Conservation (phyloP, 2,329 filamentous ascomycete genomes). For the Colletotrichum caudatum region DNA sequence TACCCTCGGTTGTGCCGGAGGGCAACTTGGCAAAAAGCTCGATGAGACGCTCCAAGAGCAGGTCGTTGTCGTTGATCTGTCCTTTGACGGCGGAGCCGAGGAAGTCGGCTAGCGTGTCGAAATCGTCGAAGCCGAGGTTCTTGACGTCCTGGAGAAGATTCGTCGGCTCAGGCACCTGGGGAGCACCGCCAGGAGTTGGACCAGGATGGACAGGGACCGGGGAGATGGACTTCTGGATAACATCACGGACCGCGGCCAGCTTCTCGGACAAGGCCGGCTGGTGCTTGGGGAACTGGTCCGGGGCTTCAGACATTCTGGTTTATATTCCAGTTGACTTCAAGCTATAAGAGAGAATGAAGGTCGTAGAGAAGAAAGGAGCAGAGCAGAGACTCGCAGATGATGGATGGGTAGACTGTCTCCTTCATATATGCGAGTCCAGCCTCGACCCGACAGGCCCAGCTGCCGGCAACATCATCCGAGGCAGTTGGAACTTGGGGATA, state of each 20-base stretch:
- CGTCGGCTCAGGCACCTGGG: conserved; percentile 23
- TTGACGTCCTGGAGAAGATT: conserved; percentile 41
- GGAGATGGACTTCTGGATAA: conserved; percentile 31
- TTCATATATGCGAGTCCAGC: conserved; percentile 19
- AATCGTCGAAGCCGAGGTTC: conserved; percentile 42
- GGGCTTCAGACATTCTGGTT: conserved; percentile 27
- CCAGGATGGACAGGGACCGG: conserved; percentile 21
- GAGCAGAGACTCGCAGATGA: background rate
- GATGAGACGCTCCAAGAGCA: conserved; percentile 42
- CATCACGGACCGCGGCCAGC: conserved; percentile 30
- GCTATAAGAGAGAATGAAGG: conserved; percentile 4
- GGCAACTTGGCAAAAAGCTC: conserved; percentile 42
- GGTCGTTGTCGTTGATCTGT: conserved; percentile 39
- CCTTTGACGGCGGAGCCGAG: conserved; percentile 35
- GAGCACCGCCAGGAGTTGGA: conserved; percentile 5
- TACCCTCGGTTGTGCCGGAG: conserved; percentile 36
- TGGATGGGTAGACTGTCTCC: conserved; percentile 1
- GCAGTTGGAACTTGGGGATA: conserved; percentile 6
- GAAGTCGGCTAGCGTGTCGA: conserved; percentile 42
- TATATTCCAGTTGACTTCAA: conserved; percentile 4
- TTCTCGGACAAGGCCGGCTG: conserved; percentile 34
- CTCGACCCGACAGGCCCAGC: background rate
- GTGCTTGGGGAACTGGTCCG: conserved; percentile 34
- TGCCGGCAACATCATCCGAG: background rate
- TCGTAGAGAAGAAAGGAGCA: background rate